Base-by-base conservation (phyloP, 345 rosid species). In the Salix suchowensis region DNA sequence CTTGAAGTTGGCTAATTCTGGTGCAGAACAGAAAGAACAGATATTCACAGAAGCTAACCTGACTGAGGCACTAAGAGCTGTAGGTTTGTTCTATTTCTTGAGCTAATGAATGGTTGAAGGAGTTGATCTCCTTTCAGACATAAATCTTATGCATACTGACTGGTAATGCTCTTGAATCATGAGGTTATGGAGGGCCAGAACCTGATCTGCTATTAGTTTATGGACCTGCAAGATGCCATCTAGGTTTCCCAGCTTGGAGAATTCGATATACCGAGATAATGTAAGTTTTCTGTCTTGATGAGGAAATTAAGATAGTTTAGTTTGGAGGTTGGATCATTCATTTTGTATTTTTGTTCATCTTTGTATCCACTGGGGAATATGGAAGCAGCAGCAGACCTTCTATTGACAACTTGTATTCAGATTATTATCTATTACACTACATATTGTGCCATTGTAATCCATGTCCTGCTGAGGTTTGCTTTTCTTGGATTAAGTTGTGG, bases 181-280 rank as follows among this genome's bases (percentile, higher is more conserved):
- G 82, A 95, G 99, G 98, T 78, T 84, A 84, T 65, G 77, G 75
- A 52, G 91, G 88, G 42, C 89, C 91, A 9, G 97, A 88, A 23
- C 98, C 97, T 44, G 97, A 93, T 78, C 89, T 96, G 70, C 78
- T 93, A 46, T 86, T 96, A 64, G 91, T 93, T 79, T 92, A 91
- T 86, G 99, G 94, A 79, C 96, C 97, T 55, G 87, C 84, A 67
- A 88, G 96, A 85, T 89, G 97, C 85, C 97, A 92, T 78, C 87
- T 85, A 28, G 99, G 99, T 79, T 96, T 96, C 81, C 98, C 99
- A 12, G 89, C 96, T 7, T 93, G 99, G 99, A 86, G 97, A 87
- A 84, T 94, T 69, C 90, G 89, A 73, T 96, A 92, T 69, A 89
- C 98, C 1, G 98, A 96, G 94, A 92, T 96, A 70, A 74, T 88